A percentile compares a stretch with the other conserved stretches of the same genome.
Evolutionary conservation across 805 yeast species (phyloP).

Genomic region (Hanseniaspora pseudoguilliermondii): DNA sequence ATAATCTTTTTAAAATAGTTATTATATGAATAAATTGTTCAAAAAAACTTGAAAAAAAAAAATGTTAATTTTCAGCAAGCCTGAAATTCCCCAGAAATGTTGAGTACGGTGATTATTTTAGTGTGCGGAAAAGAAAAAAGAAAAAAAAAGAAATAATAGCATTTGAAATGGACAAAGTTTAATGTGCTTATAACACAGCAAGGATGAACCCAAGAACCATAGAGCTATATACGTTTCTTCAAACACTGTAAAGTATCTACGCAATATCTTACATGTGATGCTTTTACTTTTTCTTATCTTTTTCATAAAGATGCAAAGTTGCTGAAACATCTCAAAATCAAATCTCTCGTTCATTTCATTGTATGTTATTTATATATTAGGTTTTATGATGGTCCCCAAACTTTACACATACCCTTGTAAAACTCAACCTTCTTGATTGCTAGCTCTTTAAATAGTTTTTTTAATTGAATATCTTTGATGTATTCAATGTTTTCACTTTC

Average conservation of each 20-base stretch:
- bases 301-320: no score
- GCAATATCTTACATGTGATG: no score
- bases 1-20: background rate
- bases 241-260: no score
- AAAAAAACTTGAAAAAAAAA: background rate
- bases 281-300: no score
- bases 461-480: conserved; percentile 7
- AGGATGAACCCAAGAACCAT: no score
- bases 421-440: conserved; percentile 34
- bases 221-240: no score
- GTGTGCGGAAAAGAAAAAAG: background rate
- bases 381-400: conserved; percentile 4
- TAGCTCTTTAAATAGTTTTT: conserved; percentile 6
- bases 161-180: no score
- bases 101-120: background rate
- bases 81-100: background rate
- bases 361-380: background rate
- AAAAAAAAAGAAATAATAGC: background rate
- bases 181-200: no score
- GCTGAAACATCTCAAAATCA: no score
- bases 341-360: no score
- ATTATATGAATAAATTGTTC: no score
- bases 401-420: conserved; percentile 56
- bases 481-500: conserved; percentile 11
- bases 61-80: background rate